Evolutionary conservation across 257 asterid genomes (phyloP), one percentile per base, ranked within the genome.

Genomic region (Eustoma russellianum): DNA sequence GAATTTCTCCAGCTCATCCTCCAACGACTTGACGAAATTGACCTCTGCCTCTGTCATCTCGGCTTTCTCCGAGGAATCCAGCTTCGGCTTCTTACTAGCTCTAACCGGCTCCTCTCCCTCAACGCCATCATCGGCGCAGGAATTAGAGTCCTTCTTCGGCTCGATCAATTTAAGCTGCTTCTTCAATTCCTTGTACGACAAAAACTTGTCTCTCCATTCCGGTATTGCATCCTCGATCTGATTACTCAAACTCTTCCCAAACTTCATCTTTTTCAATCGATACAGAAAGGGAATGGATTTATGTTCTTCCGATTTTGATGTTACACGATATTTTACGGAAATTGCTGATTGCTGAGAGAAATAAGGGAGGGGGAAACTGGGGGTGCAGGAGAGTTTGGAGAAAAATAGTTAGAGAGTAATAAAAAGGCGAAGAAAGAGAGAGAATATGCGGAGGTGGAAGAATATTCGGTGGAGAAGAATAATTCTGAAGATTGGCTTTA

Each of bases 1-100:
- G 40, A 74, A 66, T 66, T 74, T 74, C 1, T 61, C 68, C 40
- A 74, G 66, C 60, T 74, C 80, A 56, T 70, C n/a, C 17, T 70
- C 76, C 65, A 74, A 62, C 15, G 66, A 65, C 74, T 62, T 48
- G 24, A 66, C 76, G 52, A 74, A 74, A 66, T 66, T 70, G 11
- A 51, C 51, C 30, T 62, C 71, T 50, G 66, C 80, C 62, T 65
- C 51, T 1, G 46, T 45, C 50, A 59, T 64, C 69, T n/a, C n/a
- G n/a, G n/a, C n/a, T n/a, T n/a, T n/a, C n/a, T 44, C 73, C 60
- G n/a, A 9, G 24, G 19, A 40, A 33, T 1, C 33, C 38, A 17
- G 57, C 41, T 16, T 48, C 61, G 53, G 41, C 62, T 43, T 35
- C 46, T 58, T 66, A 6, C 49, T 19, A 45, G 54, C 64, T 17